Evolutionary conservation across 2,329 filamentous ascomycete genomes (phyloP).

Genomic region (Cercospora berteroae): DNA sequence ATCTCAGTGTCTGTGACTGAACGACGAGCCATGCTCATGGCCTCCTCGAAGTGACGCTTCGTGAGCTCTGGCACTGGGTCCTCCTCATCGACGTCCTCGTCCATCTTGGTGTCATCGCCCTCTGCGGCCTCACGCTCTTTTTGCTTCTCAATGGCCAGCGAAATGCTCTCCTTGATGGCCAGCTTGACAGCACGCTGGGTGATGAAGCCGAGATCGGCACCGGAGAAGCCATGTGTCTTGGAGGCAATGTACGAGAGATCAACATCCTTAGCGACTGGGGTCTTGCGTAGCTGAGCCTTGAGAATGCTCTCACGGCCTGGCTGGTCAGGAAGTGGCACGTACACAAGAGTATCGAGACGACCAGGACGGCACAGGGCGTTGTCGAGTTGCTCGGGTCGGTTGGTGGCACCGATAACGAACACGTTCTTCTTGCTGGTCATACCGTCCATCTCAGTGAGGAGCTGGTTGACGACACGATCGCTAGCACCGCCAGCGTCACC

Average conservation of each 20-base stretch:
- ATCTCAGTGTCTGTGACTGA: conserved; percentile 98
- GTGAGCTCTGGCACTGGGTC: conserved; percentile 96
- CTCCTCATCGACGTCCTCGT: conserved; percentile 70
- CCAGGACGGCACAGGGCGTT: conserved; percentile 96
- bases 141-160: conserved; percentile 79
- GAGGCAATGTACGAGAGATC: conserved; percentile 88
- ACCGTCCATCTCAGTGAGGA: conserved; percentile 98
- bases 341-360: conserved; percentile 97
- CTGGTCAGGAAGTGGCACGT: conserved; percentile 94
- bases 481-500: conserved; percentile 97
- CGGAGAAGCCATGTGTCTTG: conserved; percentile 98
- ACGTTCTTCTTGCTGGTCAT: conserved; percentile 99
- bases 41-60: conserved; percentile 96
- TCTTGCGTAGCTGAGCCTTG: conserved; percentile 96
- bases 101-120: conserved; percentile 72
- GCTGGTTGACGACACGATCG: conserved; percentile 99
- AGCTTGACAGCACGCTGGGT: conserved; percentile 99
- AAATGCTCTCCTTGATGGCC: conserved; percentile 96
- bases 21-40: conserved; percentile 89
- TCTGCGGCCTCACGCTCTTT: conserved; percentile 80
- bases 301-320: conserved; percentile 84
- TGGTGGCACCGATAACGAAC: conserved; percentile 98
- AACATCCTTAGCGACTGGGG: conserved; percentile 82
- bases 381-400: conserved; percentile 97
- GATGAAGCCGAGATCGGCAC: conserved; percentile 98